A percentile compares a stretch with the other conserved stretches of the same genome.
These are phyloP conservation scores for Colletotrichum aenigma DNA, from an alignment of 2,329 filamentous ascomycete species.

Conservation along the genomic window DNA sequence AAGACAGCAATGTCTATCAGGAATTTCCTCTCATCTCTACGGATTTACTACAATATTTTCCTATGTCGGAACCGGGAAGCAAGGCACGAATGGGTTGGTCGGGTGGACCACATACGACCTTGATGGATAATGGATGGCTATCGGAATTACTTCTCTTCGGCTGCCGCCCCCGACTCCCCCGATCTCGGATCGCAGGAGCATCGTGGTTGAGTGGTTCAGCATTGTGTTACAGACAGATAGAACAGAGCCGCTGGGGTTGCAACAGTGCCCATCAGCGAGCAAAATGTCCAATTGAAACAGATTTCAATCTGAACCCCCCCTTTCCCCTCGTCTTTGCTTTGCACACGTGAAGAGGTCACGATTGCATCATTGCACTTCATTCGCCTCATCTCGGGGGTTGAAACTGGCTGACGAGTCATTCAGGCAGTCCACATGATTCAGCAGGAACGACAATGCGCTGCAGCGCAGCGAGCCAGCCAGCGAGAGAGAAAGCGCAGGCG, in stretches of 20 bases:
- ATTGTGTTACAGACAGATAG: conserved; percentile 20
- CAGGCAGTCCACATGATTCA: conserved; percentile 15
- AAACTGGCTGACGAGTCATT: conserved; percentile 21
- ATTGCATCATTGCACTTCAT: conserved; percentile 14
- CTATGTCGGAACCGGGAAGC: conserved; percentile 4
- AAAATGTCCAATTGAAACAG: conserved; percentile 17
- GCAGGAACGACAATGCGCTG: neutral
- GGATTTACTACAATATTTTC: neutral
- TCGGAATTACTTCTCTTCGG: conserved; percentile 11
- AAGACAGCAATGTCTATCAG: conserved; percentile 18
- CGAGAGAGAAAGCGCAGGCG: neutral
- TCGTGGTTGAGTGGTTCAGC: conserved; percentile 16
- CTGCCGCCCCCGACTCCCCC: conserved; percentile 17
- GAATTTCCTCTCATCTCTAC: conserved; percentile 8
- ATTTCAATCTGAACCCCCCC: neutral
- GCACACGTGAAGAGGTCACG: neutral
- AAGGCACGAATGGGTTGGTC: neutral
- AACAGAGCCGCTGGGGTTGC: neutral
- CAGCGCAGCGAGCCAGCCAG: neutral
- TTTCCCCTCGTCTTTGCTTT: neutral
- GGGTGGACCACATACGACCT: neutral
- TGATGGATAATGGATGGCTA: conserved; percentile 15
- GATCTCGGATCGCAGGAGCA: conserved; percentile 1
- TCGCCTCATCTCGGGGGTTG: conserved; percentile 2
- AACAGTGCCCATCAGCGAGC: conserved; percentile 7